Evolutionary conservation across 306 rosid genomes (phyloP), one percentile per base, ranked within the genome.

Genomic region (Cucumis melo): DNA sequence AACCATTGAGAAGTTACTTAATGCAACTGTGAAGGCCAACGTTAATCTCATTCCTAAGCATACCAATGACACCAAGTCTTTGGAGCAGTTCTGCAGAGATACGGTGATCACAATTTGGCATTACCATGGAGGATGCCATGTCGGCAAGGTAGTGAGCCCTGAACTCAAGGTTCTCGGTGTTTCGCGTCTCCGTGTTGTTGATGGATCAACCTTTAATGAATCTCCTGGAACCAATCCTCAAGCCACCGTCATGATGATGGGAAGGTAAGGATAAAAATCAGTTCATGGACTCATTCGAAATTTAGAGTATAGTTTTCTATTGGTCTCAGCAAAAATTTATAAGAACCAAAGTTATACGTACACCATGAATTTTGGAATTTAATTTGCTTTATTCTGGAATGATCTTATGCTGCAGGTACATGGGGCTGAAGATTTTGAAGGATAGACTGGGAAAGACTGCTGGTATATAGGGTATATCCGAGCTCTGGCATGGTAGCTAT

Each of bases 211-310:
- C 1, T 94, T 84, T 78, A 59, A 74, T 5, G 91, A 86, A 74
- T 91, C 98, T 46, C 98, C 98, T 0, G 98, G 98, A 78, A 90
- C 97, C 63, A 94, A 94, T 82, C 98, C 98, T 84, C 98, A 91
- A 77, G 97, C 84, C 79, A 91, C 97, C 46, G 93, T 94, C 61
- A 62, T 94, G 96, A 91, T 94, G 98, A 91, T 94, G 97, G 98
- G 98, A 46, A 94, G 97, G 98, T 91, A 80, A 79, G 78, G 38
- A 51, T 11, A 46, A 16, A 61, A 15, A 34, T 64, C 21, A 64
- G 48, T 64, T 36, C 72, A 62, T 32, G 10, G 8, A 5, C 10
- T 63, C 41, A 17, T 64, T 36, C 2, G 39, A 60, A 13, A 60
- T 60, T 27, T 27, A 41, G 34, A 46, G 39, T 70, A 23, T 6